Evolutionary conservation across 2,329 filamentous ascomycete species (phyloP), one percentile per base, ranked within the genome.

Genomic region (Lasiodiplodia sp.): DNA sequence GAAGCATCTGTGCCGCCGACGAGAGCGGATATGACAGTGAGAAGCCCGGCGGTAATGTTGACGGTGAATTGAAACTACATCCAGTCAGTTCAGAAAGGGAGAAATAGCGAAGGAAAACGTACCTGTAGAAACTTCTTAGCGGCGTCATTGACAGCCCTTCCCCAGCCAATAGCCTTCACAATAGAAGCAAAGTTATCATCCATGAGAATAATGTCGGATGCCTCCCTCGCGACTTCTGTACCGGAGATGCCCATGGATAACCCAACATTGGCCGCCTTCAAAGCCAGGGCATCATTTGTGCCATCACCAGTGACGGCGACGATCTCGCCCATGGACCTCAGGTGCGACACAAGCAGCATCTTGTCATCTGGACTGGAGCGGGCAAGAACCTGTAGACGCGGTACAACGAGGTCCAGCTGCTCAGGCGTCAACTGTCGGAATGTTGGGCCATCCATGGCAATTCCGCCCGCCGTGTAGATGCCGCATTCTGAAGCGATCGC

Each of bases 11-110:
- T 82, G 2, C 80, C 72, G 75, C 97, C 93, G 74, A 93, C 91
- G 82, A 97, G 96, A 0, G 86, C 91, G 3, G 97, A 87, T 65
- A 94, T 93, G 49, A 93, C 89, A 28, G 97, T 88, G 18, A 97
- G 84, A 0, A 93, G 89, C 70, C 92, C 89, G 8, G 94, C 94
- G 38, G 92, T 93, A 53, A 96, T 90, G 76, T 97, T 96, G 77
- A 93, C 89, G 1, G 89, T 89, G 40, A 96, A 85, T 47, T 96
- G 81, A 77, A 94, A 92, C 52, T 96, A 85, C 55, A 34, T 34
- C 31, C 8, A 2, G 2, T 34, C 31, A 34, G 31, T 34, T 34
- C 31, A 10, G 31, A 10, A 34, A 34, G 8, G 6, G 8, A 34
- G 31, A 7, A 10, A 34, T 34, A 10, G 8, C 31, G 31, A 34